Base-by-base conservation (phyloP, 371 early-diverging fungal genomes). In the Saksenaea oblongispora region DNA sequence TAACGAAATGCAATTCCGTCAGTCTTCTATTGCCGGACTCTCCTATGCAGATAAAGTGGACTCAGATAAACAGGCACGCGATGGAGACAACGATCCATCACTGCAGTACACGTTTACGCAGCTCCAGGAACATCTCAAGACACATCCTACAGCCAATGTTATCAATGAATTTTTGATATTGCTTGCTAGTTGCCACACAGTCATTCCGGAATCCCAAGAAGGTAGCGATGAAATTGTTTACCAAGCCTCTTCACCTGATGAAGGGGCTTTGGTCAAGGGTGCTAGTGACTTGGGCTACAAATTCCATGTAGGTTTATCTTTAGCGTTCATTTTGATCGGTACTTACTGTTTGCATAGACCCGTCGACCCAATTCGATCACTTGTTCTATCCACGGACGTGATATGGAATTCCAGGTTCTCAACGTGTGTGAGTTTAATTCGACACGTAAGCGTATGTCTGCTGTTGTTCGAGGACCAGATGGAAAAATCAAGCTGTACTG, bases 361-460 rank as follows among this genome's bases (percentile, higher is more conserved):
- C 93, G 96, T 59, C 86, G 90, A 60, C 96, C 97, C 9, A 91
- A 90, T 59, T 93, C 94, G 11, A 94, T 97, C 57, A 89, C 88
- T 7, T 86, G 93, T 56, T 70, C 64, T 14, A 84, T 91, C 59
- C 81, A 84, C 65, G 92, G 88, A 0, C 71, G 78, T 34, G 85
- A 87, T 54, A 60, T 74, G 59, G 91, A 93, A 66, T 95, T 85
- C 67, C 94, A 96, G 79, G 87, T 98, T 22, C 78, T 98, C 31
- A 94, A 95, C 66, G 90, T 97, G 67, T 94, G 94, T 78, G 99
- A 98, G 75, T 98, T 98, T 84, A 97, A 97, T 73, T 93, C 94
- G 35, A 96, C 97, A 15, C 88, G 99, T 54, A 98, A 98, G 76
- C 89, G 99, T 64, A 97, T 98, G 99, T 94, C 95, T 4, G 93